phyloP scores from a whole-genome alignment of 2,329 filamentous ascomycete genomes.

The Ophiostoma ips region DNA sequence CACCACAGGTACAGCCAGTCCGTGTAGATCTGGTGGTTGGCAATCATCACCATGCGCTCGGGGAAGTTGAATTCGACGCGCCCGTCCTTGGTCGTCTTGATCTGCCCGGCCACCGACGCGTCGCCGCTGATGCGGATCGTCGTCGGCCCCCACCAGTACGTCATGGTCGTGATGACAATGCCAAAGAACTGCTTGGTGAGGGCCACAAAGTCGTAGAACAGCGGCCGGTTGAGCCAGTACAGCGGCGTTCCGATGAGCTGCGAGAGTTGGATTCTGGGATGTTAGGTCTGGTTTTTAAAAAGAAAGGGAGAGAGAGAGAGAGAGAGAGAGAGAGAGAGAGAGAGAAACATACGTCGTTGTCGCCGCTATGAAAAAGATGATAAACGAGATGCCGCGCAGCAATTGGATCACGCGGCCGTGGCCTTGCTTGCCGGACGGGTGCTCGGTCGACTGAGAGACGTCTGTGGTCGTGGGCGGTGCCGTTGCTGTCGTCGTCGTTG shows the following conservation, averaged over 20 bases:
- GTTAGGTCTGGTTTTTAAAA: too few species aligned
- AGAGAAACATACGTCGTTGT: too few species aligned
- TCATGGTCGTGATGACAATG: conserved; percentile 63
- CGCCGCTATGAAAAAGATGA: conserved; percentile 31
- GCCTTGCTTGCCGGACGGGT: conserved; percentile 42
- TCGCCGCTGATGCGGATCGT: conserved; percentile 73
- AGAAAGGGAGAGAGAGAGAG: too few species aligned
- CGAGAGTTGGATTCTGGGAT: conserved; percentile 46
- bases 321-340: too few species aligned
- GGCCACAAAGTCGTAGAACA: conserved; percentile 78
- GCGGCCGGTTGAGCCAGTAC: conserved; percentile 60
- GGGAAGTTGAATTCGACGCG: conserved; percentile 67
- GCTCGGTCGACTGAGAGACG: conserved; percentile 16
- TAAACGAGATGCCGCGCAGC: conserved; percentile 37
- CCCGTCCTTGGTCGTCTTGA: conserved; percentile 55
- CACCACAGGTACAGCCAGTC: conserved; percentile 93
- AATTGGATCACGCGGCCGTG: conserved; percentile 36
- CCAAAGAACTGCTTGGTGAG: conserved; percentile 77
- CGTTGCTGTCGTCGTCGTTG: too few species aligned
- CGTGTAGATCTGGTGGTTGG: conserved; percentile 81
- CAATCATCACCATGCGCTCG: conserved; percentile 68
- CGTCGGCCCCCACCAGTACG: conserved; percentile 78
- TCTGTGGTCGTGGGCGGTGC: conserved; percentile 12
- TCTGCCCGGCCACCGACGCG: conserved; percentile 61
- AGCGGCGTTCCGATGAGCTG: conserved; percentile 65